Evolutionary conservation across 2,329 filamentous ascomycete species (phyloP).

Genomic region (Falciphora oryzae): DNA sequence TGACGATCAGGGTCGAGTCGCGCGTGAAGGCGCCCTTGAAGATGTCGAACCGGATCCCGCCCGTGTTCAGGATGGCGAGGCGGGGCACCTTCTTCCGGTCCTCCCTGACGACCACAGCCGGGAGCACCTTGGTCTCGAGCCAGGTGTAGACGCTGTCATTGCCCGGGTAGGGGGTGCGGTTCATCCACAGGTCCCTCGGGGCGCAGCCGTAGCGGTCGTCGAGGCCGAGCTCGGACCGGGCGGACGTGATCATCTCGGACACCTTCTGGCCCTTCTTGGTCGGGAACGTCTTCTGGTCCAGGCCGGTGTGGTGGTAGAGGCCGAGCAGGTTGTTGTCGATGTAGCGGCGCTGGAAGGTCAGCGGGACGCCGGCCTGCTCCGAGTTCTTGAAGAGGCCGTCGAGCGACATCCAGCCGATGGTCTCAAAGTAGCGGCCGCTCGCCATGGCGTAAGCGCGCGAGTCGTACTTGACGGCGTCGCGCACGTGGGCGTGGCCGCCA

Average conservation of each 20-base stretch:
- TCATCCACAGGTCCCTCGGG: slow-evolving; percentile 76
- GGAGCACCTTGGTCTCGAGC: slow-evolving; percentile 71
- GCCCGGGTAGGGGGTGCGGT: slow-evolving; percentile 66
- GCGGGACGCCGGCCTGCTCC: slow-evolving; percentile 24
- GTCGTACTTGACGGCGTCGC: slow-evolving; percentile 78
- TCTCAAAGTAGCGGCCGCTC: slow-evolving; percentile 90
- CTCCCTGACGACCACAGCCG: slow-evolving; percentile 54
- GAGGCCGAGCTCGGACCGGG: slow-evolving; percentile 64
- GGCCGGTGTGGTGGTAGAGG: slow-evolving; percentile 71
- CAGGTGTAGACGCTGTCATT: slow-evolving; percentile 74
- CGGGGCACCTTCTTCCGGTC: slow-evolving; percentile 55
- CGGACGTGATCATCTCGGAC: slow-evolving; percentile 61
- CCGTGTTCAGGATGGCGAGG: slow-evolving; percentile 79
- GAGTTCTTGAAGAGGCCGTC: slow-evolving; percentile 42
- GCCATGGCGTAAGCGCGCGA: slow-evolving; percentile 72
- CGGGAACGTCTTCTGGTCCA: slow-evolving; percentile 66
- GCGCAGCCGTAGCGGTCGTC: slow-evolving; percentile 78
- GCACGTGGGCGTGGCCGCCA: slow-evolving; percentile 83
- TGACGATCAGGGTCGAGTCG: slow-evolving; percentile 80
- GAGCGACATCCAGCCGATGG: slow-evolving; percentile 88
- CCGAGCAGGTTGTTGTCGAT: slow-evolving; percentile 92
- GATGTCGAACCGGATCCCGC: slow-evolving; percentile 90
- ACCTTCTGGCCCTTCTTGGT: slow-evolving; percentile 71
- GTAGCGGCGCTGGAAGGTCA: slow-evolving; percentile 71
- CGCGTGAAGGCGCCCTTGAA: slow-evolving; percentile 87